Evolutionary conservation across 2,329 filamentous ascomycete species (phyloP), one percentile per base, ranked within the genome.

Genomic region (Fusarium beomiforme): DNA sequence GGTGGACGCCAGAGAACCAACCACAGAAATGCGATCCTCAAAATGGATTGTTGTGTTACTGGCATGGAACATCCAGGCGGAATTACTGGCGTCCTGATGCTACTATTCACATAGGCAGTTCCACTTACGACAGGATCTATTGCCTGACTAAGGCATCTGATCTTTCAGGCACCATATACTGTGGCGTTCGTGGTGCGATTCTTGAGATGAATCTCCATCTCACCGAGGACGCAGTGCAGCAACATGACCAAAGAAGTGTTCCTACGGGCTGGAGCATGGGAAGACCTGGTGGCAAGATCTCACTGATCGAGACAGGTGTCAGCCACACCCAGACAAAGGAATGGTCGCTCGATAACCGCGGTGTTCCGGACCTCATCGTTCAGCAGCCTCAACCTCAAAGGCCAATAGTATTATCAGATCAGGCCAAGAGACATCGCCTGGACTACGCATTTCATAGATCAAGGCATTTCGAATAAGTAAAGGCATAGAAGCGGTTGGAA

Each of bases 11-110:
- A 12, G 53, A 62, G 6, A 61, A 61, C 29, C 56, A 65, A 17
- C 61, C 59, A 3, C 46, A 73, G 0, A 57, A 58, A 5, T 88
- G 86, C 70, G 71, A 84, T 34, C 70, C 79, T 36, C 51, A 75
- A 0, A 44, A 36, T 3, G 81, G 81, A 8, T 59, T 65, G 4
- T 58, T 70, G 4, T 89, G 87, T 65, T 79, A 77, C n/a, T 88
- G 85, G 84, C 87, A 89, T 69, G 76, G 78, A 0, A 77, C 83
- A 8, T 85, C 85, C 1, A 77, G 78, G 5, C 71, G 78, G 36
- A 77, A 84, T 41, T 83, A 81, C 70, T 86, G 84, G 78, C 82
- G 86, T 0, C 86, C 86, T 3, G 87, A 88, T 70, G 82, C 81
- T 49, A 84, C 81, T 11, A 75, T 86, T 29, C 84, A 84, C 76